These are phyloP conservation scores for Floccularia luteovirens DNA, from an alignment of 768 basidiomycete species.

Conservation along the genomic window DNA sequence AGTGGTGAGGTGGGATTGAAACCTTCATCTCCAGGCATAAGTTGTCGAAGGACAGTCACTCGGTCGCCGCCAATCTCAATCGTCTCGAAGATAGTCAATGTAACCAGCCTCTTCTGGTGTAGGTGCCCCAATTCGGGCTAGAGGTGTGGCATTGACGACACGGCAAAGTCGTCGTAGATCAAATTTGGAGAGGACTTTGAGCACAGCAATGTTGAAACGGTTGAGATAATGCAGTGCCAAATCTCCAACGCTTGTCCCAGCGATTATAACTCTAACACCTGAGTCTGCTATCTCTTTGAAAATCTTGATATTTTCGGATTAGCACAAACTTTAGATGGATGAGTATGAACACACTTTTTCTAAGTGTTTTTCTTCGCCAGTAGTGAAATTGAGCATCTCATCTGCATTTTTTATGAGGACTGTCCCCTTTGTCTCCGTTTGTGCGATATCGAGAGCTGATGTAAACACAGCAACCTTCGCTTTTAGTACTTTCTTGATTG, in stretches of 20 bases:
- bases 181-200: conserved; percentile 97
- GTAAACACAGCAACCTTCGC: conserved; percentile 97
- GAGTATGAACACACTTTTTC: conserved; percentile 54
- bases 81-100: conserved; percentile 91
- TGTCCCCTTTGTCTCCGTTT: conserved; percentile 99
- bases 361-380: conserved; percentile 93
- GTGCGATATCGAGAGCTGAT: conserved; percentile 84
- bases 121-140: conserved; percentile 92
- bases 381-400: conserved; percentile 95
- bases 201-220: conserved; percentile 86
- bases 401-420: conserved; percentile 92
- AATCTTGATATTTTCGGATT: conserved; percentile 41
- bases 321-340: conserved; percentile 1
- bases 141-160: conserved; percentile 92
- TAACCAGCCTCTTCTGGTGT: conserved; percentile 94
- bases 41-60: conserved; percentile 92
- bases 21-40: conserved; percentile 55
- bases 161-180: conserved; percentile 91
- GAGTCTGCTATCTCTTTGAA: conserved; percentile 96
- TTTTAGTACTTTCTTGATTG: conserved; percentile 72
- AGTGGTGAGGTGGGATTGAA: conserved; percentile 39
- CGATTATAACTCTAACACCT: conserved; percentile 90
- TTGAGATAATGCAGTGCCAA: conserved; percentile 97
- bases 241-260: conserved; percentile 89
- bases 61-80: conserved; percentile 96